Evolutionary conservation across 208 protist genomes (phyloP), one percentile per base, ranked within the genome.

Genomic region (Trypanosoma rangeli): DNA sequence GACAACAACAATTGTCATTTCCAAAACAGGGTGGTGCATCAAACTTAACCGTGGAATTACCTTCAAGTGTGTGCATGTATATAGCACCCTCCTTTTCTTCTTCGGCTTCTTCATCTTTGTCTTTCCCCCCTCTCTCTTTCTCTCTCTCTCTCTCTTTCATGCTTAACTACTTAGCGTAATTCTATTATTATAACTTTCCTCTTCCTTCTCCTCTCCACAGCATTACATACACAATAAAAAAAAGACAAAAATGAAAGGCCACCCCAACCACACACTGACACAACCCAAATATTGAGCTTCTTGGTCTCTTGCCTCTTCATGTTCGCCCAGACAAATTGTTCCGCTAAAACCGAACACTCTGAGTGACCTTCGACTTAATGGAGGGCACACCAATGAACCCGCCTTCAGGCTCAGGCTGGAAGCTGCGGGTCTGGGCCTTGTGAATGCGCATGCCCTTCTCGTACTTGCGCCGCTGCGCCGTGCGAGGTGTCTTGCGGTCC

Each of bases 401-500:
- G 48, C 85, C 87, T 73, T 93, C 89, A 12, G 92, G 81, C 74
- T 94, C 84, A 2, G 92, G 87, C 74, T 93, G 82, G 66, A 83
- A 81, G 31, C 68, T 85, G 61, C 85, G 82, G 12, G 79, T 80
- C 70, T 96, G 88, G 13, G 89, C 78, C 84, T 94, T 94, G 73
- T 94, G 89, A 24, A 93, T 84, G 39, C 83, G 88, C 73, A 94
- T 79, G 39, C 89, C 87, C 24, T 86, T 85, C 74, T 94, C 86
- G 68, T 94, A 94, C 82, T 96, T 96, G 69, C 86, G 84, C 24
- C 92, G 83, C 76, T 94, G 92, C 28, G 88, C 89, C 15, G 93
- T 84, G 49, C 92, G 86, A 3, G 92, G 92, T 22, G 85, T 96
- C 78, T 96, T 96, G 71, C 92, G 86, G 60, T 96, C 92, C 78